Percentiles rank a stretch among this genome's conserved stretches.
phyloP scores from a whole-genome alignment of 352 stramenopile genomes.

The Globisporangium spiculum region DNA sequence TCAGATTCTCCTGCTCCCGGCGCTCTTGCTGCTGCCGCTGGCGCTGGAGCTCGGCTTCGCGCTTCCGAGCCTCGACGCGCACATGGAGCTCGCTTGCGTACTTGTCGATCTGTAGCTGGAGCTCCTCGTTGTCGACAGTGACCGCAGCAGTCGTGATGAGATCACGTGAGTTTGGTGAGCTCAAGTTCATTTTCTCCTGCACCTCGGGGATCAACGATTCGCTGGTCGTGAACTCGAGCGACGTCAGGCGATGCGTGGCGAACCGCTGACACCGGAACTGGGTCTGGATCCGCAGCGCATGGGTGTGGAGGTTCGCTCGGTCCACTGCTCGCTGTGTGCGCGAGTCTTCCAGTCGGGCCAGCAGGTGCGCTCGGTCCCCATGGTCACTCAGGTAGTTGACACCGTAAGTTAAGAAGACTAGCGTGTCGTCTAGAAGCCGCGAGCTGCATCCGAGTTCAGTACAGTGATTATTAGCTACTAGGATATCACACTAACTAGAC shows the following conservation, averaged over 20 bases:
- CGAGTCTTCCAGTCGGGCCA: conserved; percentile 15
- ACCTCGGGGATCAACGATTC: conserved; percentile 41
- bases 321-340: conserved; percentile 17
- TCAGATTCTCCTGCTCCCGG: conserved; percentile 31
- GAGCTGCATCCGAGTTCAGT: conserved; percentile 13
- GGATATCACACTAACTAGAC: neutral
- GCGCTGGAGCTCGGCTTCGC: conserved; percentile 31
- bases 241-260: conserved; percentile 36
- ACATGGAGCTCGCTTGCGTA: conserved; percentile 37
- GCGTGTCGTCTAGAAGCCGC: conserved; percentile 37
- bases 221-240: conserved; percentile 34
- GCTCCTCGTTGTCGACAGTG: conserved; percentile 30
- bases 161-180: conserved; percentile 1
- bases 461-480: neutral
- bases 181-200: conserved; percentile 22
- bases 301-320: conserved; percentile 16
- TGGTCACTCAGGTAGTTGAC: conserved; percentile 30
- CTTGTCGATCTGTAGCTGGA: conserved; percentile 37
- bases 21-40: conserved; percentile 38
- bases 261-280: conserved; percentile 49
- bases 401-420: conserved; percentile 50
- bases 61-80: conserved; percentile 33
- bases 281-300: conserved; percentile 29
- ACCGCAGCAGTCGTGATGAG: conserved; percentile 22
- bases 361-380: conserved; percentile 13